phyloP scores from a whole-genome alignment of 2,329 filamentous ascomycete genomes.

The Claviceps maximensis region DNA sequence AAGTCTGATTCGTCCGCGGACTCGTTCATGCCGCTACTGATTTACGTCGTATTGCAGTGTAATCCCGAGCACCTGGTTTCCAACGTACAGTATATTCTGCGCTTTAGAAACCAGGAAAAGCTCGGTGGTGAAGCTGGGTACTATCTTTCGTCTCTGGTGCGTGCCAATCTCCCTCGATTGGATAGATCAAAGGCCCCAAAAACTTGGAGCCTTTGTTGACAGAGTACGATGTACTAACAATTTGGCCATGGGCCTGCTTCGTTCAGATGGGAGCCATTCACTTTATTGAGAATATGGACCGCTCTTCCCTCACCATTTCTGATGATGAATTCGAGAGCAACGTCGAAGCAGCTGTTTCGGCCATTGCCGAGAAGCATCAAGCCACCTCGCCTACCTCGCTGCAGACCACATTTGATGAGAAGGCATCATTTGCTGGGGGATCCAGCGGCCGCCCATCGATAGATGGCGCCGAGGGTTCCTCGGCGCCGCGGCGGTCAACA shows the following conservation, averaged over 20 bases:
- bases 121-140: conserved; percentile 95
- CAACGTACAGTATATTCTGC: conserved; percentile 94
- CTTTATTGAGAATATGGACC: conserved; percentile 92
- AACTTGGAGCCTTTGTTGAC: neutral
- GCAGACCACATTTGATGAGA: conserved; percentile 31
- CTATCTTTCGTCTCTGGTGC: conserved; percentile 81
- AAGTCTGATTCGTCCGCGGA: conserved; percentile 93
- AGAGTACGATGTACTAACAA: neutral
- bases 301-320: conserved; percentile 81
- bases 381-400: conserved; percentile 32
- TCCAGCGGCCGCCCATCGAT: conserved; percentile 28
- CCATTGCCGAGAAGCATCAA: conserved; percentile 82
- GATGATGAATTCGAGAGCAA: conserved; percentile 93
- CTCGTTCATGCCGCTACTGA: conserved; percentile 86
- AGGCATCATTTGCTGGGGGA: conserved; percentile 16
- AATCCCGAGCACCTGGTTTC: conserved; percentile 93
- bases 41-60: conserved; percentile 88
- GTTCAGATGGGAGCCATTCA: conserved; percentile 76
- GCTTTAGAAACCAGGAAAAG: conserved; percentile 96
- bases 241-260: neutral
- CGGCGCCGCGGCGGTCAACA: conserved; percentile 37
- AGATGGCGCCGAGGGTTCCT: conserved; percentile 21
- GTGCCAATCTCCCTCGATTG: too few relatives aligned
- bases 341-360: conserved; percentile 91
- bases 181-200: neutral